phyloP scores from a whole-genome alignment of 495 filamentous ascomycete species.

The Podospora tetraspora region DNA sequence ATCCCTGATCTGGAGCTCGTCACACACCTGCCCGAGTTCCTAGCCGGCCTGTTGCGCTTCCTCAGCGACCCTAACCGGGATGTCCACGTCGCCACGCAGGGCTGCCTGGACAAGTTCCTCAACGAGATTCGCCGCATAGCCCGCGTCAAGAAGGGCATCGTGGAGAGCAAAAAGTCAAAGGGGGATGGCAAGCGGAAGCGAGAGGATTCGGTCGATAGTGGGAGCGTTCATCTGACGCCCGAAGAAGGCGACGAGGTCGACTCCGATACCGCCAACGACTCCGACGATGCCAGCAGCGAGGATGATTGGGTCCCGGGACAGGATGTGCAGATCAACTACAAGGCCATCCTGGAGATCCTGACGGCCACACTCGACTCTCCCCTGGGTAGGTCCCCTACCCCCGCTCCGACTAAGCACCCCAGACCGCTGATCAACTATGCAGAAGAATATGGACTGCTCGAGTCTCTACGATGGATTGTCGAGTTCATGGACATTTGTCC shows the following conservation, averaged over 20 bases:
- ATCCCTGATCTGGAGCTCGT: conserved; percentile 97
- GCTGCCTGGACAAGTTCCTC: conserved; percentile 85
- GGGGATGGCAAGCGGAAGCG: conserved; percentile 61
- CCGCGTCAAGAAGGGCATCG: conserved; percentile 83
- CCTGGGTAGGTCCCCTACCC: conserved; percentile 50
- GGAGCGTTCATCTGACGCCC: conserved; percentile 40
- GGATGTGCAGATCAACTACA: conserved; percentile 91
- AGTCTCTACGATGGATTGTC: conserved; percentile 91
- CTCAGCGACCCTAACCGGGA: conserved; percentile 87
- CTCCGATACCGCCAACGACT: conserved; percentile 55
- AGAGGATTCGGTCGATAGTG: conserved; percentile 59
- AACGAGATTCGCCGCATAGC: conserved; percentile 93
- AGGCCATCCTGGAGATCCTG: conserved; percentile 85
- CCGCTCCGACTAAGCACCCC: conserved; percentile 1
- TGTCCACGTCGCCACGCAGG: conserved; percentile 87
- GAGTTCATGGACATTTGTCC: conserved; percentile 95
- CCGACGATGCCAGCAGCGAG: conserved; percentile 57
- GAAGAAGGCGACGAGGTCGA: conserved; percentile 51
- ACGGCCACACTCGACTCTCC: conserved; percentile 84
- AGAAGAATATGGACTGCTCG: conserved; percentile 88
- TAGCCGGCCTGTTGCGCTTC: conserved; percentile 86
- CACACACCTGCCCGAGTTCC: conserved; percentile 82
- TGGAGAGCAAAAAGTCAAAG: conserved; percentile 72
- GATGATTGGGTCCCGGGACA: conserved; percentile 96
- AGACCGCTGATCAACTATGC: conserved; percentile 19